Evolutionary conservation across 495 filamentous ascomycete species (phyloP), one percentile per base, ranked within the genome.

Genomic region (Aspergillus baeticus): DNA sequence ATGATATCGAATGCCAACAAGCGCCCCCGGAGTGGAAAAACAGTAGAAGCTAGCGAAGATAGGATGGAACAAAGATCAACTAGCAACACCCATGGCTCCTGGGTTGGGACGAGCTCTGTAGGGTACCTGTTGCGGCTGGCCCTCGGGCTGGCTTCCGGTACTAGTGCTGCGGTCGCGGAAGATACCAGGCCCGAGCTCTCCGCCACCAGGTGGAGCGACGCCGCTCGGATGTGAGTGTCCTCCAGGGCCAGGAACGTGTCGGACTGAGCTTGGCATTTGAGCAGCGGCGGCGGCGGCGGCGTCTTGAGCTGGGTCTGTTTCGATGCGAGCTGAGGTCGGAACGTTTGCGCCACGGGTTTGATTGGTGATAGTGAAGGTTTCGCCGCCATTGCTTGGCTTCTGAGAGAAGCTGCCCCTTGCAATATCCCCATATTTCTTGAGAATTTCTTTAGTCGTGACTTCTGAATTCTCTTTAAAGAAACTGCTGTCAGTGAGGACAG

Each of bases 371-470:
- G 68, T 75, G 15, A 75, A 68, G 10, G 84, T 75, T 60, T 89
- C 81, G 62, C 78, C 75, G 51, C 83, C 71, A 51, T 84, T 77
- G 58, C 78, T 76, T n/a, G 78, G 78, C 61, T 81, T 80, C 55
- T 77, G 79, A 10, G 84, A 77, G 18, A 83, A 72, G 38, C 78
- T 77, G 57, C 77, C 82, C 11, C 78, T 77, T 35, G 81, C 81
- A 58, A 92, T 88, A 59, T 91, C 88, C 6, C 87, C 89, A 67
- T 92, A 92, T 37, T 89, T 83, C 68, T 92, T 91, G 20, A 99
- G 81, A 49, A 99, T 98, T 65, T 98, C 94, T 67, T 99, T 98
- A 2, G 92, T 92, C 2, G 95, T 97, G 44, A 98, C 84, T 51
- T 99, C 93, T 36, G 85, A 84, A 57, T 79, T 86, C 60, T 84